A percentile compares a stretch with the other conserved stretches of the same genome.
Evolutionary conservation across 345 rosid genomes (phyloP).

Genomic region (Pistacia integerrima): DNA sequence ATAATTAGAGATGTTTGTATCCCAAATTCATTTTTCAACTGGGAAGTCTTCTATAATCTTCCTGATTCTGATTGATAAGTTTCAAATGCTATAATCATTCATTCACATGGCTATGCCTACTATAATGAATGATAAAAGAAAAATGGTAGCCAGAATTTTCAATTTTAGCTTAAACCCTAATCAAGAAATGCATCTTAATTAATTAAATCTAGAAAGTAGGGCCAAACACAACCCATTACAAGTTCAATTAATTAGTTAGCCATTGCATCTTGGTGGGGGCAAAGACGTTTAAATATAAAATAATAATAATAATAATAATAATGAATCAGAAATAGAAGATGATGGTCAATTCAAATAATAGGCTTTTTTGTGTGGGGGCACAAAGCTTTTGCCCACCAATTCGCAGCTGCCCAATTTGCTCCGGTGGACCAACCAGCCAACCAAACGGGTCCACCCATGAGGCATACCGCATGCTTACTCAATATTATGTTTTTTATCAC

Average conservation of each 20-base stretch:
- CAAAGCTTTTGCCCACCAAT: not conserved
- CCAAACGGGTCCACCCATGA: conserved; percentile 3
- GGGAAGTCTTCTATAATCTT: too few relatives aligned
- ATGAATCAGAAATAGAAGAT: not conserved
- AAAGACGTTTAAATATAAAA: not conserved
- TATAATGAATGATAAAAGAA: too few relatives aligned
- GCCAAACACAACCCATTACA: not conserved
- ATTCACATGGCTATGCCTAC: not conserved
- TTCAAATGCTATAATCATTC: not conserved
- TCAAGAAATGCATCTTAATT: not conserved
- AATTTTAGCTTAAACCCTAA: not conserved
- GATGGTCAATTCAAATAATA: not conserved
- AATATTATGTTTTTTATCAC: too few relatives aligned
- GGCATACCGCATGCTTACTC: conserved; percentile 1
- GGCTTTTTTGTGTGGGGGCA: not conserved
- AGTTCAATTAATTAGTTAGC: conserved; percentile 10
- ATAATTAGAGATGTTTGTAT: not conserved
- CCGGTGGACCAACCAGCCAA: not conserved
- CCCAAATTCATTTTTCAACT: not conserved
- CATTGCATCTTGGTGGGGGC: not conserved
- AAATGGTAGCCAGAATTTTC: too few relatives aligned
- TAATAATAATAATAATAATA: too few relatives aligned
- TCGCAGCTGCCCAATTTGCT: not conserved
- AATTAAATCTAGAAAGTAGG: not conserved
- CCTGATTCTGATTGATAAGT: not conserved